phyloP scores from a whole-genome alignment of 2,329 filamentous ascomycete species.

The Graphilbum ipis-grandicollis region DNA sequence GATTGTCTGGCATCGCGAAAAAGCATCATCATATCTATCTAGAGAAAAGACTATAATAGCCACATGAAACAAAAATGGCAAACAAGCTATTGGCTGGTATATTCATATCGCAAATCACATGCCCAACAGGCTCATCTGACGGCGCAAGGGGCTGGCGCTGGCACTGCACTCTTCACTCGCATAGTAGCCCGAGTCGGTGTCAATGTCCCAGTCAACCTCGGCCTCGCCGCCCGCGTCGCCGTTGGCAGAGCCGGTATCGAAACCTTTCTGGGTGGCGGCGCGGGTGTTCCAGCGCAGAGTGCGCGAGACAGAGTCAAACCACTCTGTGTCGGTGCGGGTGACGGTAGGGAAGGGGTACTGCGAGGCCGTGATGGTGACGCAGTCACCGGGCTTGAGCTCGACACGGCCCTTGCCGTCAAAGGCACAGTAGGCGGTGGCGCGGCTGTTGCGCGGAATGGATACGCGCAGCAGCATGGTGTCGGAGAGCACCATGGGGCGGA shows the following conservation, averaged over 20 bases:
- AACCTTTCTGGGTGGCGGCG: slow-evolving; percentile 82
- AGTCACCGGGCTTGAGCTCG: slow-evolving; percentile 82
- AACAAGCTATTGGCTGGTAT: too few species aligned
- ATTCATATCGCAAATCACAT: slow-evolving; percentile 21
- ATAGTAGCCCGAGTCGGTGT: slow-evolving; percentile 62
- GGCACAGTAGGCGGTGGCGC: slow-evolving; percentile 87
- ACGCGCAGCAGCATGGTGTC: slow-evolving; percentile 88
- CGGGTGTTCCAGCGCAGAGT: slow-evolving; percentile 91
- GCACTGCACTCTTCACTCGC: slow-evolving; percentile 57
- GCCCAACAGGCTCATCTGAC: slow-evolving; percentile 58
- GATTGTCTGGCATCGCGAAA: too few species aligned
- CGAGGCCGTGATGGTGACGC: slow-evolving; percentile 88
- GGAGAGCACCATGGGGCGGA: slow-evolving; percentile 93
- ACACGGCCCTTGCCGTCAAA: slow-evolving; percentile 96
- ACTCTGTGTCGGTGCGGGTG: slow-evolving; percentile 74
- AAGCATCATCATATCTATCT: too few species aligned
- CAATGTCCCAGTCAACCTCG: slow-evolving; percentile 74
- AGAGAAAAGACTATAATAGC: too few species aligned
- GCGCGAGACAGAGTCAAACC: slow-evolving; percentile 89
- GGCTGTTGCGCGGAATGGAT: slow-evolving; percentile 65
- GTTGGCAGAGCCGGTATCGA: slow-evolving; percentile 34
- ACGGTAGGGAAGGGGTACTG: slow-evolving; percentile 97
- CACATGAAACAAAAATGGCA: too few species aligned
- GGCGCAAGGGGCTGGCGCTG: slow-evolving; percentile 47
- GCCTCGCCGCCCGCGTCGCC: slow-evolving; percentile 31